A percentile compares a stretch with the other conserved stretches of the same genome.
Evolutionary conservation across 73 alveolate species (phyloP).

Genomic region (Paramecium sexaurelia): DNA sequence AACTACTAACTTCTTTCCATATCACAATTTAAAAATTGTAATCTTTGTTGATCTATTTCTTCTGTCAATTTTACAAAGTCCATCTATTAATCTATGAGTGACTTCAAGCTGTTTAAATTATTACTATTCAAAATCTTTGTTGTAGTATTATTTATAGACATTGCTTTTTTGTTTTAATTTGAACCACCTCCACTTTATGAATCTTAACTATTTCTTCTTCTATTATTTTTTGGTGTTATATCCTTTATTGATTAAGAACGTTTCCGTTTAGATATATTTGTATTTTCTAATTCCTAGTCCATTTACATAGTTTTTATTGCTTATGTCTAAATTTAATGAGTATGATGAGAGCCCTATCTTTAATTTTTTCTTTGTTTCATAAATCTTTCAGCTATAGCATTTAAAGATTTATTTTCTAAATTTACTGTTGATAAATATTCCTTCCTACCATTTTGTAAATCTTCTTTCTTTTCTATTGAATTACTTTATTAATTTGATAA

Average conservation of each 20-base stretch:
- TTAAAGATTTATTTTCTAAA: background rate
- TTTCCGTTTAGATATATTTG: background rate
- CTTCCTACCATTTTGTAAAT: background rate
- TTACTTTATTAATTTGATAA: background rate
- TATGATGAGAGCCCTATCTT: background rate
- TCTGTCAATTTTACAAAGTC: background rate
- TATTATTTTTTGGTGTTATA: background rate
- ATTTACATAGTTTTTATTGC: background rate
- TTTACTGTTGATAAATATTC: background rate
- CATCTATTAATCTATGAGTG: background rate
- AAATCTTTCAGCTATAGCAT: background rate
- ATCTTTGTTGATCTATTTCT: background rate
- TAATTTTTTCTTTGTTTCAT: background rate
- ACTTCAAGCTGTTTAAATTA: background rate
- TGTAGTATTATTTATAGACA: background rate
- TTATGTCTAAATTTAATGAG: background rate
- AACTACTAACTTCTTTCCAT: background rate
- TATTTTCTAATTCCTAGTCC: background rate
- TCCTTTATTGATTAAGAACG: background rate
- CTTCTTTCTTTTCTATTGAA: background rate
- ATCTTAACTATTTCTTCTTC: conserved; percentile 6
- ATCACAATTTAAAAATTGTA: background rate
- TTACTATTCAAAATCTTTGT: background rate
- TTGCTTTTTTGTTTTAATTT: background rate
- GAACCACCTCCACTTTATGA: background rate